A percentile compares a stretch with the other conserved stretches of the same genome.
Conservation (phyloP, 129 eudicot species). For the Cynara cardunculus region DNA sequence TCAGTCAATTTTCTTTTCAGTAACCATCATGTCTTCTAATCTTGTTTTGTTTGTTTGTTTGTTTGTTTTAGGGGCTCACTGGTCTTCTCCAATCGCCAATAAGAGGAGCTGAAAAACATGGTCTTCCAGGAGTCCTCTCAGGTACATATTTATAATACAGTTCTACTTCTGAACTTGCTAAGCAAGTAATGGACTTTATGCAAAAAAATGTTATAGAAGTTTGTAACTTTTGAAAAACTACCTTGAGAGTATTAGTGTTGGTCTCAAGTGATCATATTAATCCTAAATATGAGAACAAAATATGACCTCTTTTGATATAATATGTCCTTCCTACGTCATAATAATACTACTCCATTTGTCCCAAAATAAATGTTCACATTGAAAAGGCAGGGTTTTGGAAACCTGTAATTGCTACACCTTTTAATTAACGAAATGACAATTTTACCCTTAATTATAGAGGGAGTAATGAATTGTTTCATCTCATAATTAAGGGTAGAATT, state of each 20-base stretch:
- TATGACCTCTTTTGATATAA: background rate
- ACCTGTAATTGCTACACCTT: background rate
- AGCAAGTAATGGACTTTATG: background rate
- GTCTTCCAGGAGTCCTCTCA: conserved; percentile 94
- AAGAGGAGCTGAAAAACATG: conserved; percentile 96
- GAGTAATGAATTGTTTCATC: background rate
- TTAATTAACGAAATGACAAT: background rate
- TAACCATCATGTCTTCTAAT: background rate
- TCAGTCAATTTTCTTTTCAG: background rate
- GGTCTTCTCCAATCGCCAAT: conserved; percentile 97
- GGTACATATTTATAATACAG: conserved; percentile 35
- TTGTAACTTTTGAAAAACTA: background rate
- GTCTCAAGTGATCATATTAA: background rate
- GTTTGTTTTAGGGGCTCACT: conserved; percentile 69
- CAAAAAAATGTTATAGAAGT: background rate
- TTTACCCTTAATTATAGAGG: background rate
- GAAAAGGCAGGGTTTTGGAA: background rate
- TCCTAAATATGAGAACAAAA: background rate
- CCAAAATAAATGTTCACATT: background rate
- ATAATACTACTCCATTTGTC: background rate
- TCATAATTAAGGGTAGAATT: background rate
- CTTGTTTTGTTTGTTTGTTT: background rate
- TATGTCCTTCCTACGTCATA: background rate
- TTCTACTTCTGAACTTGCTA: background rate
- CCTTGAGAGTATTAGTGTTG: background rate